Evolutionary conservation across 768 basidiomycete genomes (phyloP).

Genomic region (Pleurotus djamor): DNA sequence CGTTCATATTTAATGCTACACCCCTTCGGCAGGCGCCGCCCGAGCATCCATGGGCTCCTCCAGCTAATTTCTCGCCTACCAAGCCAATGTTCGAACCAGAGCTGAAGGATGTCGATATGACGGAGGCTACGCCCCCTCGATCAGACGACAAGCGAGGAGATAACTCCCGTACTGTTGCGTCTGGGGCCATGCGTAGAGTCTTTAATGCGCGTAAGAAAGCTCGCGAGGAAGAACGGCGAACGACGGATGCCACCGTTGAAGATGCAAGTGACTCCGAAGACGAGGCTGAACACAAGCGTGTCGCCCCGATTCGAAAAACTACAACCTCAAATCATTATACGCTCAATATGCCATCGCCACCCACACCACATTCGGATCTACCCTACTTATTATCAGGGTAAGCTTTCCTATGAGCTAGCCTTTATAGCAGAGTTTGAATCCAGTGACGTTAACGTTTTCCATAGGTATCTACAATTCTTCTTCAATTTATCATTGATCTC

Average conservation of each 20-base stretch:
- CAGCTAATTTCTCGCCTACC: slow-evolving; percentile 53
- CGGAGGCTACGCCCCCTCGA: slow-evolving; percentile 62
- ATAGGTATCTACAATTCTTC: slow-evolving; percentile 89
- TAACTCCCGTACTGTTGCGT: slow-evolving; percentile 50
- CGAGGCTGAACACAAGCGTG: slow-evolving; percentile 44
- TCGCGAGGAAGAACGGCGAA: slow-evolving; percentile 23
- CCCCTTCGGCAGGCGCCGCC: slow-evolving; percentile 41
- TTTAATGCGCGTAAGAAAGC: slow-evolving; percentile 59
- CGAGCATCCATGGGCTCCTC: slow-evolving; percentile 67
- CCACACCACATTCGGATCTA: slow-evolving; percentile 53
- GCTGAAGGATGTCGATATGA: slow-evolving; percentile 72
- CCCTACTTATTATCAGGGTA: slow-evolving; percentile 89
- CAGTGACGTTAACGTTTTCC: slow-evolving; percentile 12
- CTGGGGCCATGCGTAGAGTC: slow-evolving; percentile 64
- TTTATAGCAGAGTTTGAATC: background rate
- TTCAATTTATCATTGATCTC: slow-evolving; percentile 87
- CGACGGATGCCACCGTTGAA: slow-evolving; percentile 30
- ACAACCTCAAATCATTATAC: slow-evolving; percentile 77
- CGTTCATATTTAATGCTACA: slow-evolving; percentile 63
- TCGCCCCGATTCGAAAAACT: slow-evolving; percentile 43
- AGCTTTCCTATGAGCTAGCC: slow-evolving; percentile 22
- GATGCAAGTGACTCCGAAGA: slow-evolving; percentile 39
- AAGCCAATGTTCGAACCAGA: slow-evolving; percentile 41
- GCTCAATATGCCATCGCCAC: slow-evolving; percentile 69
- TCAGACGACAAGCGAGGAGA: slow-evolving; percentile 35